Conservation (phyloP, 2,329 filamentous ascomycete species). For the Penicillium sp. region DNA sequence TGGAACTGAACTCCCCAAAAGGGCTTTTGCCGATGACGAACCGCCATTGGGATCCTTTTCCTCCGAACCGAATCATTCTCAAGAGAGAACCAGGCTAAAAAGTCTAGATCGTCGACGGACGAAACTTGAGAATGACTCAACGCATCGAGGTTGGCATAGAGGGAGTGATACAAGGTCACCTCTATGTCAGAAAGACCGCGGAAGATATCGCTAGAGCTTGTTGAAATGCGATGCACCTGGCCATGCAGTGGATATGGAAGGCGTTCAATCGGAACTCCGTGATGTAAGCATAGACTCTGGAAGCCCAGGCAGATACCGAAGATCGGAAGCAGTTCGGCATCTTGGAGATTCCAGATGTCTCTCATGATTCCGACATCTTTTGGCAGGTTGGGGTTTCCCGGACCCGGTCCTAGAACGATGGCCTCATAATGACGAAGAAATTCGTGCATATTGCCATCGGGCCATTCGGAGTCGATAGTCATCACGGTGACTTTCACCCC, state of each 20-base stretch:
- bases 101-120: constrained; percentile 39
- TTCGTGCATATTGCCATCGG: constrained; percentile 46
- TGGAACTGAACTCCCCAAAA: constrained; percentile 91
- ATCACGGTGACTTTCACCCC: constrained; percentile 68
- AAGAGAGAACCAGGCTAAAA: constrained; percentile 62
- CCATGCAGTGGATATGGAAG: constrained; percentile 78
- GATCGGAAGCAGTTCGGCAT: constrained; percentile 66
- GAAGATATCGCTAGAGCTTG: constrained; percentile 66
- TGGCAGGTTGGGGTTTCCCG: constrained; percentile 71
- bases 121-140: constrained; percentile 6
- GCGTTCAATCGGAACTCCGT: constrained; percentile 66
- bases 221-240: constrained; percentile 69
- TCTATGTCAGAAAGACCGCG: constrained; percentile 58
- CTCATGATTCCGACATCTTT: constrained; percentile 82
- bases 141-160: constrained; percentile 49
- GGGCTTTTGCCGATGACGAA: constrained; percentile 66
- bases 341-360: constrained; percentile 68
- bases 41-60: constrained; percentile 69
- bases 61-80: constrained; percentile 39
- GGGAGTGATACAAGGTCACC: constrained; percentile 75
- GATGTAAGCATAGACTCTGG: constrained; percentile 72
- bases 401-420: constrained; percentile 86
- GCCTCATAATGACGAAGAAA: constrained; percentile 69
- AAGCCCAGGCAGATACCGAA: constrained; percentile 89
- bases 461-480: constrained; percentile 62